These are phyloP conservation scores for Hypseocharis bilobata DNA, from an alignment of 441 rosid genomes.

Conservation along the genomic window DNA sequence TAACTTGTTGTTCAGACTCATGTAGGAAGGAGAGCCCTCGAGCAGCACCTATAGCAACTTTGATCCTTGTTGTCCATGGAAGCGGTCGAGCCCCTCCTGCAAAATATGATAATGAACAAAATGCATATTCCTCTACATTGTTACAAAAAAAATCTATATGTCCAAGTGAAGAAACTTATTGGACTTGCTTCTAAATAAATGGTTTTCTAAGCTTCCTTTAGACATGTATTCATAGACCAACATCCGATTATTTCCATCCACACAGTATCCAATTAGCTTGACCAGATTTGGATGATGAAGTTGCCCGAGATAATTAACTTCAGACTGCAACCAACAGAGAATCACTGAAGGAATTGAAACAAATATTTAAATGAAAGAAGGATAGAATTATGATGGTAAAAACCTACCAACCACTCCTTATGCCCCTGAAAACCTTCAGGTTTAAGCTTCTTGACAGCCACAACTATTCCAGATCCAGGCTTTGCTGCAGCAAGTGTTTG, in stretches of 20 bases:
- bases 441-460: conserved; percentile 54
- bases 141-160: background rate
- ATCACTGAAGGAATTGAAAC: background rate
- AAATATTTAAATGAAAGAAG: background rate
- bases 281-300: conserved; percentile 54
- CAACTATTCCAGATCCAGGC: conserved; percentile 46
- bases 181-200: conserved; percentile 45
- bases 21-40: conserved; percentile 71
- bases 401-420: conserved; percentile 59
- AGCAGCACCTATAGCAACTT: conserved; percentile 54
- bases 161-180: background rate
- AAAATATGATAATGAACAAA: conserved; percentile 2
- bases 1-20: conserved; percentile 55
- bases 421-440: conserved; percentile 44
- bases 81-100: conserved; percentile 61
- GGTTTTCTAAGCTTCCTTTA: conserved; percentile 57
- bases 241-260: conserved; percentile 37
- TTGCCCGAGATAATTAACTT: conserved; percentile 47
- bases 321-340: conserved; percentile 26
- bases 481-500: conserved; percentile 38
- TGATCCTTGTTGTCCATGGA: conserved; percentile 56
- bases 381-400: background rate
- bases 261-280: conserved; percentile 51
- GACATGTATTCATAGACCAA: conserved; percentile 55
- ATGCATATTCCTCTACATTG: background rate